phyloP scores from a whole-genome alignment of 768 basidiomycete genomes.

The Tremella mesenterica region DNA sequence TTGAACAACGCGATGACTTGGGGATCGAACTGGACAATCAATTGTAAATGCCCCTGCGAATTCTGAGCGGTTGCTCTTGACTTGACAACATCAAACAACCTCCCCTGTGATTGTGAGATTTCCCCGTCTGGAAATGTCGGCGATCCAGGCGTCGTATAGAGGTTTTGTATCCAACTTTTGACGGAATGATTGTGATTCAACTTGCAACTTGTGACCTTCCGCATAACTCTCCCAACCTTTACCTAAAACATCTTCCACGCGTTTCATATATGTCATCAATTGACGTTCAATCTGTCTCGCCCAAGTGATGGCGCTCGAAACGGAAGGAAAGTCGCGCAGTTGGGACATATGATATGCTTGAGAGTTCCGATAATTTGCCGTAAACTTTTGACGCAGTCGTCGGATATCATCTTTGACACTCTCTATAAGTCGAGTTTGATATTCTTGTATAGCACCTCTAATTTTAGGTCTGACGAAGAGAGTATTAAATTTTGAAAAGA shows the following conservation, averaged over 20 bases:
- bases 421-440: slow-evolving; percentile 96
- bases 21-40: slow-evolving; percentile 94
- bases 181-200: slow-evolving; percentile 81
- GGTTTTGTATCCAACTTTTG: slow-evolving; percentile 91
- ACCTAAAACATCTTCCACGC: slow-evolving; percentile 92
- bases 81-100: slow-evolving; percentile 73
- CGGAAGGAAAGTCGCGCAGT: slow-evolving; percentile 96
- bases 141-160: slow-evolving; percentile 92
- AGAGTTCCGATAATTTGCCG: slow-evolving; percentile 88
- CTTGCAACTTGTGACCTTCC: slow-evolving; percentile 95
- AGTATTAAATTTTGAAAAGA: slow-evolving; percentile 97
- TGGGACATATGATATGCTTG: slow-evolving; percentile 98
- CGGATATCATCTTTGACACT: slow-evolving; percentile 98
- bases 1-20: slow-evolving; percentile 94
- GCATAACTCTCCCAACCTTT: slow-evolving; percentile 99
- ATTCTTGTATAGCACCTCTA: slow-evolving; percentile 96
- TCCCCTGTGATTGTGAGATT: slow-evolving; percentile 59
- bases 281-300: slow-evolving; percentile 98
- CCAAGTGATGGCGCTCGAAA: slow-evolving; percentile 97
- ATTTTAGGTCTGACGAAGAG: slow-evolving; percentile 95
- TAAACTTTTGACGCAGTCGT: slow-evolving; percentile 92
- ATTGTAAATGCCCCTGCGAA: slow-evolving; percentile 52
- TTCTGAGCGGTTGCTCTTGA: slow-evolving; percentile 38
- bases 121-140: slow-evolving; percentile 76
- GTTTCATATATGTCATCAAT: slow-evolving; percentile 92